Base-by-base conservation (phyloP, 495 filamentous ascomycete species). In the Tuber magnatum region DNA sequence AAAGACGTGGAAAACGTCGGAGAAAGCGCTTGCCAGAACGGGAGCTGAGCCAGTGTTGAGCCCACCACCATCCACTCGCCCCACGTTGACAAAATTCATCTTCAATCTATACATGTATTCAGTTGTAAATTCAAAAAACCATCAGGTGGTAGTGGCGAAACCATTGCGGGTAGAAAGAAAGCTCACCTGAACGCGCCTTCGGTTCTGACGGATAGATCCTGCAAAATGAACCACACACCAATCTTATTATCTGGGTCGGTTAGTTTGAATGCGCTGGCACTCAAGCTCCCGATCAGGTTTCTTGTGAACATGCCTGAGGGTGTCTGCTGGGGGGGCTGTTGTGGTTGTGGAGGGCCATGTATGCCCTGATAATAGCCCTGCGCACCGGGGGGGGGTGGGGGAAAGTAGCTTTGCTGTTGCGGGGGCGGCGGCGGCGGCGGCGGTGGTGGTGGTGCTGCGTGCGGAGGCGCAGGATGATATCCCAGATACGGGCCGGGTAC, bases 181-280 rank as follows among this genome's bases (percentile, higher is more conserved):
- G 80, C 88, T 77, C 88, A 96, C 94, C 94, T 88, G 85, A 97
- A 99, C 72, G 85, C 86, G 24, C 95, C 95, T 83, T 99, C 95
- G 12, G 93, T 97, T 69, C 95, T 87, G 40, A 99, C 94, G 80
- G 93, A 97, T 20, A 99, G 85, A 86, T 99, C 95, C 84, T 97
- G 95, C 61, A 98, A 86, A 76, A 99, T 92, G 78, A 99, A 99
- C 95, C 95, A 99, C 69, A 97, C 94, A 16, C 94, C 94, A 74
- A 93, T 91, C 83, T 93, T 92, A 77, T 93, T 91, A 61, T 92
- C 88, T 0, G 91, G 89, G 76, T 99, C 94, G 0, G 89, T 90
- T 72, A 99, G 86, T 70, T 92, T 89, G 83, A 94, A 96, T 5
- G 95, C 95, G 82, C 93, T 97, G 69, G 94, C 94, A 69, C 92